Base-by-base conservation (phyloP, 2,329 filamentous ascomycete genomes). In the Sporothrix luriei region DNA sequence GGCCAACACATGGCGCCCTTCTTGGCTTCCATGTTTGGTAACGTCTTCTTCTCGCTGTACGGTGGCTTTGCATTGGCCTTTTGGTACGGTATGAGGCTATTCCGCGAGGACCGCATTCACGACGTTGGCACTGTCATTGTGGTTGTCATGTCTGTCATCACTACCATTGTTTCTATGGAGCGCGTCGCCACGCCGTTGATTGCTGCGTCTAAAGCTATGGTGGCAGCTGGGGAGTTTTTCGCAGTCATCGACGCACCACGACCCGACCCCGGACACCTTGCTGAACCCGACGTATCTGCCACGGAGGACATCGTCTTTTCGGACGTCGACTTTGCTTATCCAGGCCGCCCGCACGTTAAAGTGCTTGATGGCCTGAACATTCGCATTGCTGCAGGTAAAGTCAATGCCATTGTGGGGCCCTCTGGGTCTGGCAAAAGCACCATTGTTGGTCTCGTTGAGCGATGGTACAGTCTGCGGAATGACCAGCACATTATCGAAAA, bases 351-450 rank as follows among this genome's bases (percentile, higher is more conserved):
- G 0, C 84, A 88, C 70, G 84, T 89, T 71, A 87, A 87, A 74
- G 86, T 92, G 0, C 78, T 92, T 1, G 84, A 90, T 73, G 79
- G 83, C 2, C 77, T 92, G 2, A 82, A 84, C 73, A 78, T 91
- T 10, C 80, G 77, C 0, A 85, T 92, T 69, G 82, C 85, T 71
- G 82, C 85, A 9, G 88, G 89, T 24, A 90, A 91, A 75, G 84
- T 89, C 2, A 92, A 90, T 0, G 91, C 91, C 2, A 89, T 93
- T 21, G 90, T 93, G 24, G 91, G 91, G 0, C 86, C 89, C 0
- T 91, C 88, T 2, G 91, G 91, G 0, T 88, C 85, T 4, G 91
- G 91, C 0, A 94, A 93, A 77, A 91, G 88, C 66, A 93, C 91
- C 0, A 87, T 93, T 33, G 86, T 92, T 0, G 89, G 88, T 0